phyloP scores from a whole-genome alignment of 2,329 filamentous ascomycete species.

The Exophiala oligosperma region DNA sequence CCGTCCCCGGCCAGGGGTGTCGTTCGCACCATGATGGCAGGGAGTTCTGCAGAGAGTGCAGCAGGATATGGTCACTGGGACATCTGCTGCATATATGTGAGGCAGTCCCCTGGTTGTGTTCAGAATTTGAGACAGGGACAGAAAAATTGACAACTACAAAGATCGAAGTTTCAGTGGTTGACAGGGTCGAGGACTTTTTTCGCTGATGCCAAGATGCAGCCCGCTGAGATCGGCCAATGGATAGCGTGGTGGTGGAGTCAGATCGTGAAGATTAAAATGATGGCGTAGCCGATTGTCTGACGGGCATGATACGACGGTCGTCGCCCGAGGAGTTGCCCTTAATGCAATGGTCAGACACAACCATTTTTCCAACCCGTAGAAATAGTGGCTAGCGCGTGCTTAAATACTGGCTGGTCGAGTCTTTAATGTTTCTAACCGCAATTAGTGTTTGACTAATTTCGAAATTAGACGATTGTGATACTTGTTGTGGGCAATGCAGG shows the following conservation, averaged over 20 bases:
- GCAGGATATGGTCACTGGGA: conserved; percentile 16
- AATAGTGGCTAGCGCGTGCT: not conserved
- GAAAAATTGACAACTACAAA: conserved; percentile 3
- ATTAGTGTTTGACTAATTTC: too few species aligned
- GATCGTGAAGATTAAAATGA: too few species aligned
- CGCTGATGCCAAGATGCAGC: not conserved
- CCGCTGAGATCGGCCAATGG: too few species aligned
- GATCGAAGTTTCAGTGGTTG: not conserved
- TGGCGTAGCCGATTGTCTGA: too few species aligned
- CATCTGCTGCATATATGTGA: conserved; percentile 14
- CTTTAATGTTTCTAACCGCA: not conserved
- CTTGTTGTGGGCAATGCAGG: too few species aligned
- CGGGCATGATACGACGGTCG: too few species aligned
- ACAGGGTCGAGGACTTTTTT: too few species aligned
- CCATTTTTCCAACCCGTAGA: not conserved
- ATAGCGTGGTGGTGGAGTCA: too few species aligned
- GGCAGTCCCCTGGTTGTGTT: not conserved
- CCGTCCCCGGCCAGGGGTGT: conserved; percentile 6
- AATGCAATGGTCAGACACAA: not conserved
- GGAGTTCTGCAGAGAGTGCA: conserved; percentile 13
- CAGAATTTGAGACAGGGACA: conserved; percentile 2
- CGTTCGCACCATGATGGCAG: conserved; percentile 17
- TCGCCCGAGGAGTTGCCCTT: too few species aligned
- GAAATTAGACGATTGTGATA: too few species aligned
- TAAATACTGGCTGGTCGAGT: not conserved